Conservation (phyloP, 2,329 filamentous ascomycete species). For the Orbilia blumenaviensis region DNA sequence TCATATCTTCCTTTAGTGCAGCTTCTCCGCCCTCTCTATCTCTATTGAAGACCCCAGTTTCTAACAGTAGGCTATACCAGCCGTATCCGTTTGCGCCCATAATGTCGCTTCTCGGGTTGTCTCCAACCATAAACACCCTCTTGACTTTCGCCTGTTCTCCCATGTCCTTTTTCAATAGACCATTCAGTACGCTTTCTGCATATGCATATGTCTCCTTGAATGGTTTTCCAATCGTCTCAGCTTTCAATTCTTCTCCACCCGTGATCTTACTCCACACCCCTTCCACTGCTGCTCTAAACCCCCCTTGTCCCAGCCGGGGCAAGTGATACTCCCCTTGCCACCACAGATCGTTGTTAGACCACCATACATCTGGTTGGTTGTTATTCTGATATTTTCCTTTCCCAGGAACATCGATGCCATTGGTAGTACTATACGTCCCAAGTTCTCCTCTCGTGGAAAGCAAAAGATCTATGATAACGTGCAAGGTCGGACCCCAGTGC, state of each 20-base stretch:
- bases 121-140: conserved; percentile 92
- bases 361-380: conserved; percentile 81
- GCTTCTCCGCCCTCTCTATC: conserved; percentile 42
- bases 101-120: conserved; percentile 90
- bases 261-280: conserved; percentile 75
- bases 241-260: conserved; percentile 68
- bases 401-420: conserved; percentile 64
- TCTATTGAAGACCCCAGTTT: conserved; percentile 76
- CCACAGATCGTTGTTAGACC: conserved; percentile 87
- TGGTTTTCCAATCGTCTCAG: conserved; percentile 84
- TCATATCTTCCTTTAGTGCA: conserved; percentile 63
- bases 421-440: conserved; percentile 79
- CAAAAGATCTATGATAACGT: conserved; percentile 83
- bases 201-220: conserved; percentile 79
- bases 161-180: conserved; percentile 56
- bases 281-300: conserved; percentile 81
- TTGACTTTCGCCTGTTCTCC: conserved; percentile 65
- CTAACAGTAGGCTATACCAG: conserved; percentile 80
- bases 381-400: conserved; percentile 78
- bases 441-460: conserved; percentile 80
- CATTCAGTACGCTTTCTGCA: conserved; percentile 76
- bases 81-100: conserved; percentile 81
- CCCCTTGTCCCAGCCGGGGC: conserved; percentile 88
- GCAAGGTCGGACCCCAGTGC: conserved; percentile 91
- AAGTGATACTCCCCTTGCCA: conserved; percentile 88